Evolutionary conservation across 2,329 filamentous ascomycete genomes (phyloP), one percentile per base, ranked within the genome.

Genomic region (Cladosporium sp.): DNA sequence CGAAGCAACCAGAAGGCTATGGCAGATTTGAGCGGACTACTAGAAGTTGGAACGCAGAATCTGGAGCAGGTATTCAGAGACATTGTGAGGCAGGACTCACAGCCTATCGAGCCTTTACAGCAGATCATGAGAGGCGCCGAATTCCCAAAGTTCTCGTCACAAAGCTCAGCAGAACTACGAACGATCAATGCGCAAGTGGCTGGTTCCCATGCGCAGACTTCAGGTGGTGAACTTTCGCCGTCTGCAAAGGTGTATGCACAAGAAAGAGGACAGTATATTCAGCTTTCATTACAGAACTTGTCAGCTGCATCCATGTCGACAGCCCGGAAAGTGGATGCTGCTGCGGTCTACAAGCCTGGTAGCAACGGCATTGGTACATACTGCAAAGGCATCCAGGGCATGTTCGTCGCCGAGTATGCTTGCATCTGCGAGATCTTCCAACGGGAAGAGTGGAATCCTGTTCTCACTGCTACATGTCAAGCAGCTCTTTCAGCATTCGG

Each of bases 291-390:
- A 62, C 86, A 90, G 60, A 97, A 96, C 70, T 80, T 97, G 45
- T 90, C 94, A 2, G 86, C 90, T 39, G 93, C 93, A 15, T 95
- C 91, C 32, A 70, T 79, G 78, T 95, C 71, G 87, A 91, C 78
- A 87, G 91, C 49, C 81, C 89, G 73, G 20, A 91, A 90, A 74
- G 86, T 86, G 55, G 77, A 79, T 13, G 81, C 87, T 1, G 90
- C 93, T 70, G 89, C 90, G 2, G 83, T 95, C 9, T 99, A 99
- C 73, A 86, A 87, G 59, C 83, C 89, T 59, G 93, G 92, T 13
- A 94, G 90, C 20, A 97, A 94, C 72, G 93, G 91, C 4, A 95
- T 99, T 59, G 87, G 88, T 2, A 91, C 88, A 35, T 99, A 99
- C 70, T 89, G 91, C 0, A 86, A 88, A 67, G 90, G 88, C 0